These are phyloP conservation scores for Xylariaceae sp. DNA, from an alignment of 2,329 filamentous ascomycete species.

Conservation along the genomic window DNA sequence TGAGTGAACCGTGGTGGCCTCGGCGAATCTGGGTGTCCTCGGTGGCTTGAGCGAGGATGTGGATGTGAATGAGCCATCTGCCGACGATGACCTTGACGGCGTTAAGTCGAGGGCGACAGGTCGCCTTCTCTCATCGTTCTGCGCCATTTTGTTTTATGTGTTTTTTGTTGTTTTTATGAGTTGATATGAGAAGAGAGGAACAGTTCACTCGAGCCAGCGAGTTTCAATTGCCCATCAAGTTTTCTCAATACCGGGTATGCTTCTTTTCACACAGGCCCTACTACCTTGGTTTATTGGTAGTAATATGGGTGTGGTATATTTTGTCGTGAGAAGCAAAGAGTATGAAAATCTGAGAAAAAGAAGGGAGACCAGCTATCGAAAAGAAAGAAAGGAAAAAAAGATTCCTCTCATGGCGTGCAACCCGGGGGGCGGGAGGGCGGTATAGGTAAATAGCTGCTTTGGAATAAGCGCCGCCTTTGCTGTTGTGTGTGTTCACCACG, in stretches of 20 bases:
- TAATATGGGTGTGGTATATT: not conserved
- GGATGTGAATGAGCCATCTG: slow-evolving; percentile 48
- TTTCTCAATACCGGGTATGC: not conserved
- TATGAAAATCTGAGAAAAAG: slow-evolving; percentile 34
- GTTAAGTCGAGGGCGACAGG: slow-evolving; percentile 52
- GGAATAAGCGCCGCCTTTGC: slow-evolving; percentile 42
- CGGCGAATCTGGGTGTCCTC: slow-evolving; percentile 72
- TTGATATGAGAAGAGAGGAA: slow-evolving; percentile 34
- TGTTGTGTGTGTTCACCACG: slow-evolving; percentile 18
- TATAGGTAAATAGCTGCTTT: slow-evolving; percentile 38
- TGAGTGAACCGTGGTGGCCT: slow-evolving; percentile 74
- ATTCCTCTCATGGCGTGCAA: slow-evolving; percentile 10
- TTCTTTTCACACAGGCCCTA: too few species aligned
- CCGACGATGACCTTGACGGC: slow-evolving; percentile 43
- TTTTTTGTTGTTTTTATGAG: slow-evolving; percentile 24
- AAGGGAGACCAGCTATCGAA: slow-evolving; percentile 53
- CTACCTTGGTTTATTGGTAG: too few species aligned
- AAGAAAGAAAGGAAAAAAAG: slow-evolving; percentile 31
- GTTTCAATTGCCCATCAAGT: slow-evolving; percentile 17
- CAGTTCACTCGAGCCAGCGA: slow-evolving; percentile 35
- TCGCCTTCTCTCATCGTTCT: slow-evolving; percentile 50
- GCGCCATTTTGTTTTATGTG: slow-evolving; percentile 28
- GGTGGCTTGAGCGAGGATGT: slow-evolving; percentile 59
- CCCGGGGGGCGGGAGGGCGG: slow-evolving; percentile 37
- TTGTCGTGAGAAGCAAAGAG: slow-evolving; percentile 29